phyloP scores from a whole-genome alignment of 345 rosid genomes.

The Kandelia obovata region DNA sequence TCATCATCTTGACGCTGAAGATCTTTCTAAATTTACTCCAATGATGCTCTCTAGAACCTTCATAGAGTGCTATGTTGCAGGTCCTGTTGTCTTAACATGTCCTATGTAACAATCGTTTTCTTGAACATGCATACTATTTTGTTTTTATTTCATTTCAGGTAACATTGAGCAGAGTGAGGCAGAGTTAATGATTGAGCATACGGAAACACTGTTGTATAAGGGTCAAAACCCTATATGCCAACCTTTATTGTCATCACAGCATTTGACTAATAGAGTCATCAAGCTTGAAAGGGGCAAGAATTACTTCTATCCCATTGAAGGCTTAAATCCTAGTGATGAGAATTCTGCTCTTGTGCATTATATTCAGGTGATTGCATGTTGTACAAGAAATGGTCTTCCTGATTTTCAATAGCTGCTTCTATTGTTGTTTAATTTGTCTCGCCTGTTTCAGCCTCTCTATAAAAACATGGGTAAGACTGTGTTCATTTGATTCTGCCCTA shows the following conservation, averaged over 20 bases:
- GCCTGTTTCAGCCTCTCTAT: neutral
- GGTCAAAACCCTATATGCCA: constrained; percentile 60
- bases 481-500: too few species aligned
- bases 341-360: constrained; percentile 80
- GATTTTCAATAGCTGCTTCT: neutral
- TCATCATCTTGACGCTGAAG: constrained; percentile 53
- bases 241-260: constrained; percentile 74
- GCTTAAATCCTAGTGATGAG: constrained; percentile 78
- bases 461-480: too few species aligned
- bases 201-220: constrained; percentile 59
- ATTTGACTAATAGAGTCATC: constrained; percentile 69
- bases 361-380: constrained; percentile 59
- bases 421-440: neutral
- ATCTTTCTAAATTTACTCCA: constrained; percentile 69
- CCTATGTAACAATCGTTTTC: neutral
- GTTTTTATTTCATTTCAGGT: constrained; percentile 40
- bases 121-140: constrained; percentile 10
- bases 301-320: constrained; percentile 54
- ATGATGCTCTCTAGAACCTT: constrained; percentile 70
- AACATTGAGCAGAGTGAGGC: constrained; percentile 69
- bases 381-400: neutral
- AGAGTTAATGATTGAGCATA: constrained; percentile 55
- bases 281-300: constrained; percentile 61
- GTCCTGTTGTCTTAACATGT: constrained; percentile 26
- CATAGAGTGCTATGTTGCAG: constrained; percentile 77